Conservation (phyloP, 2,329 filamentous ascomycete genomes). For the Pseudogymnoascus sp. region DNA sequence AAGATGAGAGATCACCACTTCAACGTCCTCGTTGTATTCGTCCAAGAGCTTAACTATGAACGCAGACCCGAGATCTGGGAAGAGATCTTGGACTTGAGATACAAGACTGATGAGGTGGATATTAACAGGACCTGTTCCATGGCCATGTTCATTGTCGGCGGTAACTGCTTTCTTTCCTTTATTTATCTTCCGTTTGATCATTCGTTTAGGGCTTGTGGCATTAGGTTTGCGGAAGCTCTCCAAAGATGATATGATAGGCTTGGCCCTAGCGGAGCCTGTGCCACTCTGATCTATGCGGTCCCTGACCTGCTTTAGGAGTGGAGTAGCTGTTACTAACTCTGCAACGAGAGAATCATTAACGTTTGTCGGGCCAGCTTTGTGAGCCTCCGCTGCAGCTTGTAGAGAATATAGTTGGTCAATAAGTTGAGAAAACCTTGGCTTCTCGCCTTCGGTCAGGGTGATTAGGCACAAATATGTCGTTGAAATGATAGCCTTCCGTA, state of each 20-base stretch:
- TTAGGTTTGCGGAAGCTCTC: constrained; percentile 49
- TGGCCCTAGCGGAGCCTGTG: constrained; percentile 46
- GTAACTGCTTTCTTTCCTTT: constrained; percentile 54
- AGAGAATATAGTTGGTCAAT: constrained; percentile 78
- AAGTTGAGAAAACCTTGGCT: constrained; percentile 64
- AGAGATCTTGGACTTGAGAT: constrained; percentile 86
- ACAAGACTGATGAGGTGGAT: constrained; percentile 78
- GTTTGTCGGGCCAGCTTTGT: constrained; percentile 47
- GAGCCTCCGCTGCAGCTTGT: constrained; percentile 61
- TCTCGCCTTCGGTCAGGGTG: constrained; percentile 57
- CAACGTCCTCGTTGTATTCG: constrained; percentile 67
- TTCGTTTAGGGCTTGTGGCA: constrained; percentile 42
- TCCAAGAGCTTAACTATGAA: constrained; percentile 76
- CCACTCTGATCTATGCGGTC: constrained; percentile 43
- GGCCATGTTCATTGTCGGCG: constrained; percentile 28
- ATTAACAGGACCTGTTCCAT: constrained; percentile 35
- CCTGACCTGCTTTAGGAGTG: constrained; percentile 58
- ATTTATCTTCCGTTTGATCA: constrained; percentile 46
- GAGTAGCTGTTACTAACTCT: constrained; percentile 73
- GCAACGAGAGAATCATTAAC: constrained; percentile 67
- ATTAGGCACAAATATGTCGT: constrained; percentile 68
- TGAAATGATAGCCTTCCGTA: constrained; percentile 62
- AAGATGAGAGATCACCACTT: constrained; percentile 72
- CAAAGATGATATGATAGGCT: constrained; percentile 53
- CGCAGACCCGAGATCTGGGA: constrained; percentile 75